Evolutionary conservation across 352 stramenopile species (phyloP), one percentile per base, ranked within the genome.

Genomic region (Phytophthora agathidicida): DNA sequence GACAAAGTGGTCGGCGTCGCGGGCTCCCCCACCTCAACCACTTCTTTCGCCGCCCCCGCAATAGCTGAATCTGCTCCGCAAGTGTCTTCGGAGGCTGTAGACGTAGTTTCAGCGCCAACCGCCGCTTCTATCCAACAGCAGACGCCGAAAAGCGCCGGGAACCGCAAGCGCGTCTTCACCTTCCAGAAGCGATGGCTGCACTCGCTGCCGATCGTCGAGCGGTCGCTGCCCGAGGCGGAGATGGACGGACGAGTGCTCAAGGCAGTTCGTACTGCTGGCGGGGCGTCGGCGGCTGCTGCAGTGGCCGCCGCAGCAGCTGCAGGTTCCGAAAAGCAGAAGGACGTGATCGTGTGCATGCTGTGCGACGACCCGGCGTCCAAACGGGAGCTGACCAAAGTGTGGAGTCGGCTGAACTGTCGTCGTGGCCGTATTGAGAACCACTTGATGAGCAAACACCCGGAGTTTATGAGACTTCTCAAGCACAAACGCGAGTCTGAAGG

Each of bases 171-270:
- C 36, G 71, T 92, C 35, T 92, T 92, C 54, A 86, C 81, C 42
- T 92, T 92, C 63, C 83, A 92, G 59, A 89, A 88, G 63, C 70
- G 83, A 16, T 92, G 83, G 83, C 59, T 90, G 36, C 78, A 90
- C 53, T 79, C 83, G 49, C 74, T 92, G n/a, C 83, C 83, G 23
- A 92, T 92, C 48, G 77, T 88, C 32, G 80, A 92, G 68, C 85
- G 82, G 23, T 68, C 73, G n/a, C 53, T 90, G 2, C 58, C 75
- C 0, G 76, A 80, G n/a, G 55, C 47, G 27, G 57, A 69, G 8
- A 39, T 77, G 27, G 59, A 74, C 11, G 53, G 41, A 7, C 56
- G 62, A 27, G 73, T 72, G 20, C 33, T 76, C 9, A 75, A 75
- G 33, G 55, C 64, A 0, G 32, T 52, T 19, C 45, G 55, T 6